Evolutionary conservation across 352 stramenopile genomes (phyloP).

Genomic region (Globisporangium nunn): DNA sequence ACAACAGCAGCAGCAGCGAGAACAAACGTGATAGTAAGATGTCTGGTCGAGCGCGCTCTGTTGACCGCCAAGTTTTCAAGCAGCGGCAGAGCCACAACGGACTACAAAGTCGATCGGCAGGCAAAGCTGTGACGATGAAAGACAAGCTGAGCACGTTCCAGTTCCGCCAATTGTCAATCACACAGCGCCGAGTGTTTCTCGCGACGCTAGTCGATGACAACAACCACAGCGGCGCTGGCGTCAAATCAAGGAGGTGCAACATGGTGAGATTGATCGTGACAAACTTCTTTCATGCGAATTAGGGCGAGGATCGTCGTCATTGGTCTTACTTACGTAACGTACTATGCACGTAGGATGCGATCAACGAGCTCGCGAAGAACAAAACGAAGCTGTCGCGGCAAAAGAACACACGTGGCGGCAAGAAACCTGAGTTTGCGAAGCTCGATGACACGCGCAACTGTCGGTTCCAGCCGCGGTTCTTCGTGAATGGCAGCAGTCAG

Average conservation of each 20-base stretch:
- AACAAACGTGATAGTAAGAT: constrained; percentile 1
- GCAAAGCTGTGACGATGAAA: constrained; percentile 33
- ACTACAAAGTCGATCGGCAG: constrained; percentile 17
- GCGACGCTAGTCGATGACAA: constrained; percentile 35
- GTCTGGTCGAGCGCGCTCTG: constrained; percentile 3
- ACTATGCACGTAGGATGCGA: constrained; percentile 16
- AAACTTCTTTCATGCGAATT: no score
- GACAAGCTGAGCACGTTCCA: constrained; percentile 60
- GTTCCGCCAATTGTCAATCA: constrained; percentile 46
- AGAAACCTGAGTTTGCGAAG: constrained; percentile 31
- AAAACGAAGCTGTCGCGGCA: constrained; percentile 24
- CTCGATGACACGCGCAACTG: constrained; percentile 56
- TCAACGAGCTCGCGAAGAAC: constrained; percentile 45
- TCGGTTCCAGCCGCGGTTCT: constrained; percentile 35
- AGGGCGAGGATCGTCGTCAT: no score
- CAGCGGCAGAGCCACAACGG: constrained; percentile 16
- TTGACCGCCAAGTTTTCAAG: constrained; percentile 32
- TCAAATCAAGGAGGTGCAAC: constrained; percentile 16
- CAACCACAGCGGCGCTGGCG: no score
- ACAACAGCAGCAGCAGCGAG: no score
- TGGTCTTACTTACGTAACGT: no score
- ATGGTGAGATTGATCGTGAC: constrained; percentile 15
- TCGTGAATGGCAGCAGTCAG: constrained; percentile 15
- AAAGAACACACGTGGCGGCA: constrained; percentile 4
- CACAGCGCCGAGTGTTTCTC: constrained; percentile 52